Evolutionary conservation across 75 land plant species (phyloP).

Genomic region (Pinus tabuliformis): DNA sequence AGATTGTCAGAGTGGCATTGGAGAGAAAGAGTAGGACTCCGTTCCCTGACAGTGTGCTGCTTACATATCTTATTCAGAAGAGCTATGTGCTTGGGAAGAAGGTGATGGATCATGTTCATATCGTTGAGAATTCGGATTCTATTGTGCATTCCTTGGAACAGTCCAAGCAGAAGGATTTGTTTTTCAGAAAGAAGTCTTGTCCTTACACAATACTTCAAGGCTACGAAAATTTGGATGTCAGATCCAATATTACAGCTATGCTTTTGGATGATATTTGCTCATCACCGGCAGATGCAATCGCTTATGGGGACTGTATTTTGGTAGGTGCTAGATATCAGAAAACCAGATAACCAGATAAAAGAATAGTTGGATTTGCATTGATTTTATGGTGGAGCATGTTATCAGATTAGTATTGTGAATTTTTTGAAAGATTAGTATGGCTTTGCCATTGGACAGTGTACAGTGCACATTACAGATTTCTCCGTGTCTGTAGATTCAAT

Average conservation of each 20-base stretch:
- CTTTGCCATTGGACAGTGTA: not conserved
- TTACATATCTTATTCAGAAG: slow-evolving; percentile 41
- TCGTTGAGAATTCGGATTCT: slow-evolving; percentile 17
- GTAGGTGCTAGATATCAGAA: not conserved
- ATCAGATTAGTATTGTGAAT: slow-evolving; percentile 1
- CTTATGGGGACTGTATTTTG: slow-evolving; percentile 27
- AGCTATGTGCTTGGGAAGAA: slow-evolving; percentile 28
- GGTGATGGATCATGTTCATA: slow-evolving; percentile 14
- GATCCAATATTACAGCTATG: slow-evolving; percentile 4
- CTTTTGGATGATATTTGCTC: slow-evolving; percentile 23
- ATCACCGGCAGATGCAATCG: slow-evolving; percentile 25
- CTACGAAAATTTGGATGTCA: slow-evolving; percentile 4
- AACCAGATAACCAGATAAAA: slow-evolving; percentile 6
- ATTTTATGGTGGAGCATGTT: not conserved
- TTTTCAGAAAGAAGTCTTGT: slow-evolving; percentile 5
- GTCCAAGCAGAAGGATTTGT: slow-evolving; percentile 15
- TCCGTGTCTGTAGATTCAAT: not conserved
- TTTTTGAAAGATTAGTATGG: not conserved
- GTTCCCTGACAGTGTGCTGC: slow-evolving; percentile 41
- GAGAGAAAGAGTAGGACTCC: slow-evolving; percentile 37
- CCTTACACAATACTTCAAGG: slow-evolving; percentile 17
- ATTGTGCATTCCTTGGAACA: slow-evolving; percentile 20
- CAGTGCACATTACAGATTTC: slow-evolving; percentile 5
- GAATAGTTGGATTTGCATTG: not conserved
- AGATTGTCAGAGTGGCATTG: slow-evolving; percentile 50